Evolutionary conservation across 495 filamentous ascomycete species (phyloP), one percentile per base, ranked within the genome.

Genomic region (Penicillium subrubescens): DNA sequence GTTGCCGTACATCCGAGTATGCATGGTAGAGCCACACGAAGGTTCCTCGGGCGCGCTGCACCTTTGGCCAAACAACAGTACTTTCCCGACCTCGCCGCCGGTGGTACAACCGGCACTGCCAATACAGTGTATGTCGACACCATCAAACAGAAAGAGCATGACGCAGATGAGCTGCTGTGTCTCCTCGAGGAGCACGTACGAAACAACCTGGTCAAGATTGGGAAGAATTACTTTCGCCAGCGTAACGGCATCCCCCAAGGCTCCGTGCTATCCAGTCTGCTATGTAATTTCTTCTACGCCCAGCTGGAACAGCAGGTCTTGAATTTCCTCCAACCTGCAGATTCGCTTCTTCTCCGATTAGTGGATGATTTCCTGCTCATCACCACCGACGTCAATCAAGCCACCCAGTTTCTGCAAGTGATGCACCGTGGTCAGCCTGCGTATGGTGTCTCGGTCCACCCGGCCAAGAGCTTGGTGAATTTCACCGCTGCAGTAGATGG

Each of bases 221-320:
- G 92, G 27, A 94, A 94, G 80, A 91, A 89, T 57, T 95, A 88
- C 76, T 97, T 92, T 69, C 86, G 92, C 14, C 95, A 98, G 68
- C 93, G 89, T 69, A 80, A 84, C 35, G 95, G 95, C 15, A 97
- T 99, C 25, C 93, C 95, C 0, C 95, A 99, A 75, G 95, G 95
- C 39, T 97, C 93, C 0, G 83, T 97, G 0, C 71, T 99, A 27
- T 97, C 93, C 11, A 90, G 86, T 54, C 80, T 92, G 34, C 82
- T 99, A 0, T 97, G 96, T 82, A 98, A 93, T 73, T 92, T 94
- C 71, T 96, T 97, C 72, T 98, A 97, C 71, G 94, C 90, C 5
- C 86, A 93, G 64, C 82, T 99, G 3, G 96, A 99, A 75, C 67
- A 79, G 4, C 77, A 88, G 25, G 75, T 87, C 3, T 77, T 99